phyloP scores from a whole-genome alignment of 108 stramenopile genomes.

The Seminavis robusta region DNA sequence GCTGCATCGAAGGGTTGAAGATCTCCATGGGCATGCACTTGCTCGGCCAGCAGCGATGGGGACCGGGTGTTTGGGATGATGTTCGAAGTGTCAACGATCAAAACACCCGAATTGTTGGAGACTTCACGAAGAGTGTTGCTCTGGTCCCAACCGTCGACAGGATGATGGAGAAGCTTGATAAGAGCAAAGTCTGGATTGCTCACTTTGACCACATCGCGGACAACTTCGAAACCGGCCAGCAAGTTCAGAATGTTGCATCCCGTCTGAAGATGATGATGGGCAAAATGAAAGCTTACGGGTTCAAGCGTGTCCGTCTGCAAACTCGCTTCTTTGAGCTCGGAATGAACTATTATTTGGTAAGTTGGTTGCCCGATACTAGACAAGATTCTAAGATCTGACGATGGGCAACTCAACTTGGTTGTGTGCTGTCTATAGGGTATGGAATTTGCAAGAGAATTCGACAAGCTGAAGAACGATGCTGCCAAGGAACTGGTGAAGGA shows the following conservation, averaged over 20 bases:
- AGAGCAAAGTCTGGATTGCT: constrained; percentile 20
- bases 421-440: too few relatives aligned
- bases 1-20: neutral
- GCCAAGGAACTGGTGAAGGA: neutral
- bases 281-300: too few relatives aligned
- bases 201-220: constrained; percentile 23
- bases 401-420: too few relatives aligned
- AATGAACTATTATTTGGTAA: too few relatives aligned
- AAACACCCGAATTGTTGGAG: constrained; percentile 36
- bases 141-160: constrained; percentile 10
- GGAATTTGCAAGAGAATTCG: neutral
- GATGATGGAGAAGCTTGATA: constrained; percentile 20
- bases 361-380: too few relatives aligned
- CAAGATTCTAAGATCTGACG: too few relatives aligned
- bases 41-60: constrained; percentile 32
- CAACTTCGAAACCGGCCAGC: too few relatives aligned
- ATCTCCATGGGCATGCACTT: neutral
- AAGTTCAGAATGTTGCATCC: too few relatives aligned
- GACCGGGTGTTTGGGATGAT: constrained; percentile 24
- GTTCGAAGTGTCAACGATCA: constrained; percentile 16
- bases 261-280: too few relatives aligned
- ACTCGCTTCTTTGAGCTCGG: too few relatives aligned
- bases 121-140: constrained; percentile 36
- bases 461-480: neutral
- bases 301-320: too few relatives aligned